Evolutionary conservation across 2,329 filamentous ascomycete species (phyloP).

Genomic region (Epichloe glyceriae): DNA sequence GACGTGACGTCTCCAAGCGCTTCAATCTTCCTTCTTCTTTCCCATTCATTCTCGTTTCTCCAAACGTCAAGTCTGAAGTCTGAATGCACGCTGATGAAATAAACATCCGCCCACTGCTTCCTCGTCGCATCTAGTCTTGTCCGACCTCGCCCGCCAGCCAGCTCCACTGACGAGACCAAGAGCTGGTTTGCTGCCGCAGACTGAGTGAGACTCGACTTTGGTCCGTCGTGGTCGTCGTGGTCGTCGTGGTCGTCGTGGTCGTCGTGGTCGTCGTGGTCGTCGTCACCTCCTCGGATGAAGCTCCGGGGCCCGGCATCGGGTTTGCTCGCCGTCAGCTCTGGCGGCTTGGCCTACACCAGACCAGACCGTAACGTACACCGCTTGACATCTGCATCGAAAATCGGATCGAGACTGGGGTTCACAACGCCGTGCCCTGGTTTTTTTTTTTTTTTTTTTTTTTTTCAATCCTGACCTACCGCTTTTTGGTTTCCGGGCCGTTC

Average conservation of each 20-base stretch:
- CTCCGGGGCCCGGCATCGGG: neutral
- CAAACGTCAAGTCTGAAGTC: no score
- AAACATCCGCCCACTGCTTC: neutral
- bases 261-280: neutral
- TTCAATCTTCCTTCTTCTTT: neutral
- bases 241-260: neutral
- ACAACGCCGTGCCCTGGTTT: neutral
- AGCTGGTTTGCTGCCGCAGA: neutral
- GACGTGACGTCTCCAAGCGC: no score
- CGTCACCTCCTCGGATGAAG: neutral
- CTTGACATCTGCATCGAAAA: neutral
- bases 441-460: neutral
- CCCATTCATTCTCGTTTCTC: neutral
- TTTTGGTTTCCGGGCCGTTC: neutral
- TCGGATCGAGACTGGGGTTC: neutral
- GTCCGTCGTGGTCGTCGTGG: neutral
- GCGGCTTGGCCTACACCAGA: neutral
- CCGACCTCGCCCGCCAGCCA: neutral
- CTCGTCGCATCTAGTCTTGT: neutral
- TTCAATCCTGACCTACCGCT: neutral
- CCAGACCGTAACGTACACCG: neutral
- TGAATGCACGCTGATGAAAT: neutral
- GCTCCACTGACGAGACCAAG: neutral
- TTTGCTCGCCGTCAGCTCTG: neutral
- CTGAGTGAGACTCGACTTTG: neutral